A percentile compares a stretch with the other conserved stretches of the same genome.
These are phyloP conservation scores for Aspergillus biplanus DNA, from an alignment of 495 filamentous ascomycete genomes.

Conservation along the genomic window DNA sequence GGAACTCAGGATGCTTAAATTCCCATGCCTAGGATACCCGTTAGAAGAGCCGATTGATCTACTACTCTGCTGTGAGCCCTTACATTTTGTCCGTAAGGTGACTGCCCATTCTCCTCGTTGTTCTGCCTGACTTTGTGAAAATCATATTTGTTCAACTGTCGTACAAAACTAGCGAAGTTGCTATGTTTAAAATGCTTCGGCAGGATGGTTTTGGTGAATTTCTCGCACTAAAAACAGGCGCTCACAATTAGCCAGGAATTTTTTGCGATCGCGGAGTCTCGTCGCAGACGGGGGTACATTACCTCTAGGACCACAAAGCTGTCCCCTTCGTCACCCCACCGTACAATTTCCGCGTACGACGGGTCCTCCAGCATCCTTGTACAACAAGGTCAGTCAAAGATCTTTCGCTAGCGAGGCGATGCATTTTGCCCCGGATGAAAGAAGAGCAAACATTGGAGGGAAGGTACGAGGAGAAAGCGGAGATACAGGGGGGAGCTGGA, in stretches of 20 bases:
- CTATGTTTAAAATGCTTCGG: constrained; percentile 99
- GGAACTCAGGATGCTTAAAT: constrained; percentile 97
- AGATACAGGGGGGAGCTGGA: constrained; percentile 10
- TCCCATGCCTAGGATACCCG: constrained; percentile 76
- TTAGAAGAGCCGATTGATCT: constrained; percentile 16
- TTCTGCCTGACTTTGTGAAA: constrained; percentile 99
- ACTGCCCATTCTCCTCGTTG: constrained; percentile 89
- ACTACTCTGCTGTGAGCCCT: constrained; percentile 29
- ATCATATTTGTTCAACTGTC: constrained; percentile 98
- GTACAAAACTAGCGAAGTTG: constrained; percentile 99
- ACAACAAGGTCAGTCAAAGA: constrained; percentile 19
- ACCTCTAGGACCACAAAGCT: constrained; percentile 98
- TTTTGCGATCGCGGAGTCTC: constrained; percentile 10
- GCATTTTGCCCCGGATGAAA: background rate
- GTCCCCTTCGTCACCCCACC: constrained; percentile 93
- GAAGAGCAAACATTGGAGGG: constrained; percentile 13
- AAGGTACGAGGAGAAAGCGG: constrained; percentile 15
- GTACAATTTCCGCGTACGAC: constrained; percentile 86
- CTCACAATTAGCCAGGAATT: constrained; percentile 11
- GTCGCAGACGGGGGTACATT: constrained; percentile 29
- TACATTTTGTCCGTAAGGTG: constrained; percentile 90
- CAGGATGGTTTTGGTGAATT: constrained; percentile 95
- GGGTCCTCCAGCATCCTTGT: constrained; percentile 95
- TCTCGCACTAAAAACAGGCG: constrained; percentile 73
- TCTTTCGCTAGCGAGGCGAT: constrained; percentile 1